Percentiles rank a stretch among this genome's conserved stretches.
These are phyloP conservation scores for Lipomyces mesembrius DNA, from an alignment of 805 yeast species.

Conservation along the genomic window DNA sequence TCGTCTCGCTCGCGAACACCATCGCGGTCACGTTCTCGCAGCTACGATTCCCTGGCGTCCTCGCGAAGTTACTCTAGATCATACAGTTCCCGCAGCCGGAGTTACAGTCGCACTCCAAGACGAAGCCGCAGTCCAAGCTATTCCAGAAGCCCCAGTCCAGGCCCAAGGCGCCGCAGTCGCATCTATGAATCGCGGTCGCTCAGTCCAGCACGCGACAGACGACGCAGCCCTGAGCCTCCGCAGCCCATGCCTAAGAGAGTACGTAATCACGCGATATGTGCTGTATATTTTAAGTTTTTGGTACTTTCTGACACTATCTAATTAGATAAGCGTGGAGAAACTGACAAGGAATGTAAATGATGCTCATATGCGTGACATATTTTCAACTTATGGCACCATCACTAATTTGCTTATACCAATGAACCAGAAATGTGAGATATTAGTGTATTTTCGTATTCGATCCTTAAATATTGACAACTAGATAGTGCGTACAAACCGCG, in stretches of 20 bases:
- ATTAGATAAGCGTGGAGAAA: constrained; percentile 28
- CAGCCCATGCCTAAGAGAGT: constrained; percentile 8
- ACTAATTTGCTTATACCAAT: constrained; percentile 21
- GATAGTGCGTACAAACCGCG: constrained; percentile 12
- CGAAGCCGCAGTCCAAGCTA: constrained; percentile 11
- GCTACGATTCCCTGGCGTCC: constrained; percentile 27
- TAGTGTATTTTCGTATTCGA: background rate
- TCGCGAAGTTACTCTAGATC: constrained; percentile 18
- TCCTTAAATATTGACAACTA: background rate
- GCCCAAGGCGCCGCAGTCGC: constrained; percentile 6
- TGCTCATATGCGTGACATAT: constrained; percentile 34
- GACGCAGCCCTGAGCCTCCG: constrained; percentile 1
- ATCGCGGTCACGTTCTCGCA: constrained; percentile 20
- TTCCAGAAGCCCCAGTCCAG: constrained; percentile 6
- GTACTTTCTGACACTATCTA: background rate
- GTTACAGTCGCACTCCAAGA: constrained; percentile 14
- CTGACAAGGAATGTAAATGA: constrained; percentile 29
- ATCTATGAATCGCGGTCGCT: constrained; percentile 10
- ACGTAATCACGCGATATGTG: background rate
- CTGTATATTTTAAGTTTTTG: background rate
- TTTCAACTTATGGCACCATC: constrained; percentile 31
- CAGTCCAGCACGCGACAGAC: constrained; percentile 12
- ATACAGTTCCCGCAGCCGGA: constrained; percentile 1
- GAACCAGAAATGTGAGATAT: constrained; percentile 7
- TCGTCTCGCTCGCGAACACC: constrained; percentile 16